Percentiles rank a stretch among this genome's conserved stretches.
Conservation (phyloP, 106 monocot genomes). For the Platanthera zijinensis region DNA sequence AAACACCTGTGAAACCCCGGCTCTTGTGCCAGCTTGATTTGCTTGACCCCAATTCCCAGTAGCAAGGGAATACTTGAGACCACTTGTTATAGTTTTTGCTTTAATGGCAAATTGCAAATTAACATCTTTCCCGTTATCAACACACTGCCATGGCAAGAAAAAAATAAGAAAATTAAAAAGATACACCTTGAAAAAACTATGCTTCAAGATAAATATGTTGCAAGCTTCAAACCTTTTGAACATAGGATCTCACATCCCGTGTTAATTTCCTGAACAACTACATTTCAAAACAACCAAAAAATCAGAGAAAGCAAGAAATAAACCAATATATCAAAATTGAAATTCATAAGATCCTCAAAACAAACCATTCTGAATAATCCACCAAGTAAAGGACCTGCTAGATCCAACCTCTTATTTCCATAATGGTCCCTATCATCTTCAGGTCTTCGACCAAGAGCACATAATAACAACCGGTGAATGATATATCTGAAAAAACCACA, state of each 20-base stretch:
- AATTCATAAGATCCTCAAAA: not conserved
- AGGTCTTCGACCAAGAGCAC: conserved; percentile 88
- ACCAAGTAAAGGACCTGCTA: conserved; percentile 97
- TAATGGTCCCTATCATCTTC: conserved; percentile 99
- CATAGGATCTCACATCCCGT: conserved; percentile 95
- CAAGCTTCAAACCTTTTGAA: conserved; percentile 73
- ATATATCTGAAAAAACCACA: conserved; percentile 57
- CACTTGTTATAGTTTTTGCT: conserved; percentile 91
- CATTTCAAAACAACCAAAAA: conserved; percentile 17
- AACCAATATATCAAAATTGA: conserved; percentile 2
- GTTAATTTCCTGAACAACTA: conserved; percentile 98
- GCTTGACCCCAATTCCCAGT: conserved; percentile 99
- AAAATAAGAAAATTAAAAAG: conserved; percentile 8
- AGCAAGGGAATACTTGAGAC: conserved; percentile 96
- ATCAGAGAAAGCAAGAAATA: not conserved
- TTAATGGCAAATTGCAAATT: conserved; percentile 99
- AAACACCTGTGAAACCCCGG: conserved; percentile 93
- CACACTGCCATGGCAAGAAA: conserved; percentile 40
- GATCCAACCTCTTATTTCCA: conserved; percentile 96
- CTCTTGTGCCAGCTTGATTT: conserved; percentile 97
- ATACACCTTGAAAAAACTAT: conserved; percentile 1
- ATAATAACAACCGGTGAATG: conserved; percentile 86
- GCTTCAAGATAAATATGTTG: not conserved
- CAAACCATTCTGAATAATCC: conserved; percentile 96
- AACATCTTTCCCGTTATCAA: conserved; percentile 98